Conservation (phyloP, 2,329 filamentous ascomycete species). For the Ophiostoma australiae region DNA sequence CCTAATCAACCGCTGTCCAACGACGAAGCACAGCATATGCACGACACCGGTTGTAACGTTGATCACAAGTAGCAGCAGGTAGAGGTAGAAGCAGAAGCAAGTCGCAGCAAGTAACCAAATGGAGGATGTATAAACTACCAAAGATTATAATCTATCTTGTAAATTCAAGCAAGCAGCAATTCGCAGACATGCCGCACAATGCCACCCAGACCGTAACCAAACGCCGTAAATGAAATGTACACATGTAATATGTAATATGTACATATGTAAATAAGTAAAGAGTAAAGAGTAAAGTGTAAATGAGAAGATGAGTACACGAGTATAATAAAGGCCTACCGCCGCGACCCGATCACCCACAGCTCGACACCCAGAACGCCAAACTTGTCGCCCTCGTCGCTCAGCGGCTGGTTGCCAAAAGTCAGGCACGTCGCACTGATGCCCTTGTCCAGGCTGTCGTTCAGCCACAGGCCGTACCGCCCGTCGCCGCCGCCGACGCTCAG, state of each 20-base stretch:
- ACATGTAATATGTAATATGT: no score
- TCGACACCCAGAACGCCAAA: slow-evolving; percentile 90
- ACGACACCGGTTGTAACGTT: background rate
- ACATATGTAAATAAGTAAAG: no score
- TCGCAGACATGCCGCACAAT: background rate
- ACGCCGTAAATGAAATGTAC: background rate
- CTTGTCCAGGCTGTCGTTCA: slow-evolving; percentile 77
- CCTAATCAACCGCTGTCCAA: background rate
- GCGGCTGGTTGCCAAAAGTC: slow-evolving; percentile 89
- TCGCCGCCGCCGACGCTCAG: slow-evolving; percentile 83
- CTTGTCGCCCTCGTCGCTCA: slow-evolving; percentile 89
- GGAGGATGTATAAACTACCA: background rate
- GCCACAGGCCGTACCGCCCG: slow-evolving; percentile 88
- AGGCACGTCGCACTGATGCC: slow-evolving; percentile 79
- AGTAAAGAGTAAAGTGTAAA: no score
- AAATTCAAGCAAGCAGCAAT: background rate
- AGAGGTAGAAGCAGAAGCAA: background rate
- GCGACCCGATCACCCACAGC: slow-evolving; percentile 76
- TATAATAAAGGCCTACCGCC: slow-evolving; percentile 12
- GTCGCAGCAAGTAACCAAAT: background rate
- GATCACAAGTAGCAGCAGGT: background rate
- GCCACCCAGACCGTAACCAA: slow-evolving; percentile 2
- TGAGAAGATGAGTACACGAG: no score
- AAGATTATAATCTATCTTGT: background rate
- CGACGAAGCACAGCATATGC: background rate